Base-by-base conservation (phyloP, 106 monocot genomes). In the Apostasia ramifera region DNA sequence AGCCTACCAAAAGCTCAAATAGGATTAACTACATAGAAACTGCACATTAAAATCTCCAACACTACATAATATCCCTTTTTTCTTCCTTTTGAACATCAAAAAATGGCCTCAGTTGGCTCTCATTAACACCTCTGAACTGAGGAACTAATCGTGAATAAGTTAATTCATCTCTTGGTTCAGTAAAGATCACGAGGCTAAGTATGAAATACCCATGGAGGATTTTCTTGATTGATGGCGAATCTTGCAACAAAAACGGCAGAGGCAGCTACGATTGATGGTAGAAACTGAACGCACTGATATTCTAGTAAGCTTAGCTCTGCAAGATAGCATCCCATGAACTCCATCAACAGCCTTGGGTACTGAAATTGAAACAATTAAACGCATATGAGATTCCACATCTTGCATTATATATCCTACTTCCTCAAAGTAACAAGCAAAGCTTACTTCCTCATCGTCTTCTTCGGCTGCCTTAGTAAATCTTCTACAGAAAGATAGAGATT, bases 171-270 rank as follows among this genome's bases (percentile, higher is more conserved):
- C n/a, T n/a, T n/a, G n/a, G n/a, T n/a, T n/a, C n/a, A n/a, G n/a
- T n/a, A n/a, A n/a, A n/a, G n/a, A n/a, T n/a, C n/a, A 26, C 26
- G 26, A 26, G 26, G 26, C 26, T 26, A 26, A 26, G 26, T 26
- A 26, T 26, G 26, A 26, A 26, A 26, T 81, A 87, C 86, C 91
- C 91, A 87, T 8, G 87, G 91, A 75, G 84, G 79, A 4, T 4
- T 46, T 6, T 66, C 47, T 8, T 81, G 82, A 45, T 78, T 71
- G 3, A 85, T 70, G 40, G 84, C 73, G 11, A 81, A 80, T 69
- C 87, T 81, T 14, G 91, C 79, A 48, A 85, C n/a, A 78, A 87
- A 82, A 59, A 91, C 84, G 63, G 78, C 84, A 47, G 91, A 84
- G 53, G 84, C 79, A 9, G 91, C 91, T 44, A 85, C 70, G 3